phyloP scores from a whole-genome alignment of 139 green algal genomes.

The Tetradesmus obliquus region DNA sequence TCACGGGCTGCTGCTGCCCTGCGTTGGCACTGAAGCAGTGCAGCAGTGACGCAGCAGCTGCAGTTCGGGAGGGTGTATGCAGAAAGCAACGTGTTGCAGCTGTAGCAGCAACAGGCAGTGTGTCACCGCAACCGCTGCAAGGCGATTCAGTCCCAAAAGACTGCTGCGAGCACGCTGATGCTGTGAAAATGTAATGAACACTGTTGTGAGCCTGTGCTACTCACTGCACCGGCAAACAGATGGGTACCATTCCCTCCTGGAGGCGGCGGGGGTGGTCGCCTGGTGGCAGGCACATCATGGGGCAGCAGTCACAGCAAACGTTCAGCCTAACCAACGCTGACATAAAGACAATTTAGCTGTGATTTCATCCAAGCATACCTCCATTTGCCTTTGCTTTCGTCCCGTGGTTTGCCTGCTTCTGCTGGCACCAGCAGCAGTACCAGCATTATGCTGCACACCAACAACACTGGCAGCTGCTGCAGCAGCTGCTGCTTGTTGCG shows the following conservation, averaged over 20 bases:
- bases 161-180: too few species aligned
- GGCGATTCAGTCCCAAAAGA: too few species aligned
- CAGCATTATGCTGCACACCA: neutral
- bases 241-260: neutral
- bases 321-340: too few species aligned
- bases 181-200: too few species aligned
- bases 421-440: neutral
- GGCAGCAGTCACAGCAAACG: neutral
- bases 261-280: neutral
- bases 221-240: neutral
- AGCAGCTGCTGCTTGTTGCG: neutral
- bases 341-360: too few species aligned
- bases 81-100: neutral
- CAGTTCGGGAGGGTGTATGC: neutral
- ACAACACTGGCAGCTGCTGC: neutral
- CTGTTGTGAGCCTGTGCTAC: neutral
- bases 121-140: neutral
- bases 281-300: neutral
- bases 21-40: too few species aligned
- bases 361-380: neutral
- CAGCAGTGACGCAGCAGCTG: neutral
- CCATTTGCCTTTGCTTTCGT: constrained; percentile 23
- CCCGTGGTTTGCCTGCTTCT: constrained; percentile 21
- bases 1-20: too few species aligned
- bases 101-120: neutral